Percentiles rank a stretch among this genome's conserved stretches.
Evolutionary conservation across 2,329 filamentous ascomycete genomes (phyloP).

Genomic region (Colletotrichum sidae): DNA sequence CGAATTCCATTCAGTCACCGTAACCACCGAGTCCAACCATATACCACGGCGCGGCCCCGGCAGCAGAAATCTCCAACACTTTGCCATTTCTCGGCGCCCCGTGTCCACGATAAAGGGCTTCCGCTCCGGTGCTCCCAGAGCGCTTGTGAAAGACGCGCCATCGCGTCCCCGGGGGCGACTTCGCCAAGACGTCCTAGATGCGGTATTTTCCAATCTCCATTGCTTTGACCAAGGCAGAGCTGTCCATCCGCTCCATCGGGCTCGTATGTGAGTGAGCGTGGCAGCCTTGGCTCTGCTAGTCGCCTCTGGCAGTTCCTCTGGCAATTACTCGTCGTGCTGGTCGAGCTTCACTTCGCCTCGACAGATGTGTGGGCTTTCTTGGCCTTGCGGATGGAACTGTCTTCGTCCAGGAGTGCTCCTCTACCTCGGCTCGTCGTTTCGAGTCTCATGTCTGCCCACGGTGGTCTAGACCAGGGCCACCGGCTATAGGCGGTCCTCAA

Average conservation of each 20-base stretch:
- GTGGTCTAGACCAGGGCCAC: no score
- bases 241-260: background rate
- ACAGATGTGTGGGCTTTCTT: no score
- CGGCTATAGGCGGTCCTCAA: no score
- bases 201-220: slow-evolving; percentile 19
- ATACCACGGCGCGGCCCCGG: slow-evolving; percentile 1
- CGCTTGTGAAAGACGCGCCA: slow-evolving; percentile 12
- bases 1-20: slow-evolving; percentile 30
- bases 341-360: no score
- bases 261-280: slow-evolving; percentile 3
- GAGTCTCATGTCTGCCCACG: no score
- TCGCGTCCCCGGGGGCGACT: slow-evolving; percentile 14
- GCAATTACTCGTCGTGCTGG: no score
- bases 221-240: background rate
- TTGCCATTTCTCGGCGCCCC: slow-evolving; percentile 1
- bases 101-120: slow-evolving; percentile 17
- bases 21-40: slow-evolving; percentile 11
- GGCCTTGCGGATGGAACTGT: no score
- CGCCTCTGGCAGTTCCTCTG: background rate
- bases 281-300: background rate
- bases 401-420: no score
- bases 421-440: no score
- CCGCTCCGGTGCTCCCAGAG: slow-evolving; percentile 19
- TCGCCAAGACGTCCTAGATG: slow-evolving; percentile 31
- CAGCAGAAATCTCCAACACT: background rate